A percentile compares a stretch with the other conserved stretches of the same genome.
These are phyloP conservation scores for Nicotiana paniculata DNA, from an alignment of 257 asterid species.

Conservation along the genomic window DNA sequence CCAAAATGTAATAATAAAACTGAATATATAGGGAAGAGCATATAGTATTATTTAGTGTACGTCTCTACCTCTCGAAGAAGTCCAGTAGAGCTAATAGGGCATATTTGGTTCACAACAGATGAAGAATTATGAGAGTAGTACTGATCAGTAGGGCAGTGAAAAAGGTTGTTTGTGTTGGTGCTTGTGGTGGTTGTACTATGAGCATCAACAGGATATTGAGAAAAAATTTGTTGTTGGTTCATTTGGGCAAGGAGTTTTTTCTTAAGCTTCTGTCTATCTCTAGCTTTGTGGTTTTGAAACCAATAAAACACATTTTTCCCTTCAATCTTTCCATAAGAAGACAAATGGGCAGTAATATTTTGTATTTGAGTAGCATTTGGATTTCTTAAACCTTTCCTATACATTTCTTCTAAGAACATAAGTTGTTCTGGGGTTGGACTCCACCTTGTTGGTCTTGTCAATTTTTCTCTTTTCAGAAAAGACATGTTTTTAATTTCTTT, in stretches of 20 bases:
- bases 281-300: conserved; percentile 79
- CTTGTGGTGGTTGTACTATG: background rate
- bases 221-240: background rate
- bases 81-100: background rate
- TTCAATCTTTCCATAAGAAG: conserved; percentile 65
- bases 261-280: conserved; percentile 60
- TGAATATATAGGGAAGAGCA: background rate
- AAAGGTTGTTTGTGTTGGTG: background rate
- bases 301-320: conserved; percentile 83
- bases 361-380: conserved; percentile 84
- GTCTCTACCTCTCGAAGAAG: background rate
- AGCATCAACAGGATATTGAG: conserved; percentile 7
- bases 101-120: background rate
- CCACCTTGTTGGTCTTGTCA: conserved; percentile 44
- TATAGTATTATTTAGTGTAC: background rate
- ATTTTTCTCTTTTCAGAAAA: background rate
- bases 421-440: conserved; percentile 83
- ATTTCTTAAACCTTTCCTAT: conserved; percentile 50
- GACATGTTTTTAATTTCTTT: background rate
- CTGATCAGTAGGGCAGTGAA: background rate
- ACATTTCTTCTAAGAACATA: conserved; percentile 70
- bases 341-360: conserved; percentile 53
- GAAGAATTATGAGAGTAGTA: background rate
- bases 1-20: background rate
- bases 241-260: conserved; percentile 6